Percentiles rank a stretch among this genome's conserved stretches.
Conservation (phyloP, 495 filamentous ascomycete genomes). For the Chaetomium cochliodes region DNA sequence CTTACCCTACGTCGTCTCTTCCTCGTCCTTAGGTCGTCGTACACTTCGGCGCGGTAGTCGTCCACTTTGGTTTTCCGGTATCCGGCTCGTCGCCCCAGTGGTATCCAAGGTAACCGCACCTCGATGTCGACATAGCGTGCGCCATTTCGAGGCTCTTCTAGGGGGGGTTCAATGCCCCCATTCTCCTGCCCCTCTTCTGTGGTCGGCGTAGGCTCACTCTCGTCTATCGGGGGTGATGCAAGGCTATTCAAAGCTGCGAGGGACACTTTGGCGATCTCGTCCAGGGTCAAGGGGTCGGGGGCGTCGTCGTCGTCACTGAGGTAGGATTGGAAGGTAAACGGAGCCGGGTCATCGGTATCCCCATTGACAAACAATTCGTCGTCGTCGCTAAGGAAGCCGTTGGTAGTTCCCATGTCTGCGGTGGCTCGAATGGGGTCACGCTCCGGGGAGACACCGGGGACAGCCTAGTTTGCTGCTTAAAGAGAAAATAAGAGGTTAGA, state of each 20-base stretch:
- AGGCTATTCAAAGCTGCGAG: neutral
- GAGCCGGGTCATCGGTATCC: constrained; percentile 14
- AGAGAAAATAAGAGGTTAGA: neutral
- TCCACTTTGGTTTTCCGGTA: constrained; percentile 25
- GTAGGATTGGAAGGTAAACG: constrained; percentile 30
- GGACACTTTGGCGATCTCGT: constrained; percentile 18
- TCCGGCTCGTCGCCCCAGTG: constrained; percentile 14
- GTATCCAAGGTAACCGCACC: constrained; percentile 28
- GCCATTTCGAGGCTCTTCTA: neutral
- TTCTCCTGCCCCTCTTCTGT: neutral
- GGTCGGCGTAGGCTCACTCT: neutral
- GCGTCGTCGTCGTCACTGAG: constrained; percentile 31
- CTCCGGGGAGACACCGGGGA: neutral
- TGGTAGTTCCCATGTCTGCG: constrained; percentile 21
- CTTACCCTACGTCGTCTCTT: constrained; percentile 28
- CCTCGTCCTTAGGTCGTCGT: constrained; percentile 8
- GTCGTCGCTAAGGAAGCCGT: constrained; percentile 22
- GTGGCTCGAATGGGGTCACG: neutral
- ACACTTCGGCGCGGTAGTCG: constrained; percentile 13
- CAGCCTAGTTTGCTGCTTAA: neutral
- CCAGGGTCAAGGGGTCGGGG: constrained; percentile 14
- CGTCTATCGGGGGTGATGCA: neutral
- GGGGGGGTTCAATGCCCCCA: neutral
- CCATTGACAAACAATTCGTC: constrained; percentile 24
- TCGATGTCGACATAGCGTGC: constrained; percentile 26